phyloP scores from a whole-genome alignment of 225 moss, liverwort and hornwort species.

The Climacium dendroides region DNA sequence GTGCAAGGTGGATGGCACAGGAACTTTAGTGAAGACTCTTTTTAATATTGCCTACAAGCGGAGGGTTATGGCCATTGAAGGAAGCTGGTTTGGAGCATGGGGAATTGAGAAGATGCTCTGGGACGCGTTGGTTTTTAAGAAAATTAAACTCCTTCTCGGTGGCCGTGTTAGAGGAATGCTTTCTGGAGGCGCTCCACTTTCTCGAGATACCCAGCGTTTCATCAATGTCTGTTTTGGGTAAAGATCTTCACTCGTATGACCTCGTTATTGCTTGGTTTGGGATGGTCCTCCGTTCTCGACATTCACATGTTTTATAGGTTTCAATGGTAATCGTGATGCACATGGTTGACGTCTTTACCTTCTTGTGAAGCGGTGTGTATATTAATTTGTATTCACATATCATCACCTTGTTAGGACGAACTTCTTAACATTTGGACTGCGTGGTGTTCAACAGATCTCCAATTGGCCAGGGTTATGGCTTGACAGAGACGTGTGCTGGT shows the following conservation, averaged over 20 bases:
- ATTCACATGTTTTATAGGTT: neutral
- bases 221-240: constrained; percentile 96
- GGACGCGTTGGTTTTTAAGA: constrained; percentile 70
- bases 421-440: neutral
- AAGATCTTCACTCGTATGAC: neutral
- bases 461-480: constrained; percentile 90
- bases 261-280: neutral
- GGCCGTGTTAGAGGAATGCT: constrained; percentile 78
- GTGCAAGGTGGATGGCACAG: constrained; percentile 51
- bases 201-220: constrained; percentile 87
- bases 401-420: neutral
- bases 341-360: neutral
- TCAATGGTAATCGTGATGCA: neutral
- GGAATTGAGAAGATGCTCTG: constrained; percentile 65
- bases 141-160: constrained; percentile 66
- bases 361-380: neutral
- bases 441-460: constrained; percentile 47
- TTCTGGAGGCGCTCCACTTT: constrained; percentile 90
- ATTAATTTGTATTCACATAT: neutral
- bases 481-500: constrained; percentile 96
- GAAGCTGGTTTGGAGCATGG: constrained; percentile 81
- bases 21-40: constrained; percentile 46
- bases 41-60: constrained; percentile 73
- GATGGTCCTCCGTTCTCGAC: neutral
- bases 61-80: constrained; percentile 74